phyloP scores from a whole-genome alignment of 148 eudicot species.

The Oxyria digyna region DNA sequence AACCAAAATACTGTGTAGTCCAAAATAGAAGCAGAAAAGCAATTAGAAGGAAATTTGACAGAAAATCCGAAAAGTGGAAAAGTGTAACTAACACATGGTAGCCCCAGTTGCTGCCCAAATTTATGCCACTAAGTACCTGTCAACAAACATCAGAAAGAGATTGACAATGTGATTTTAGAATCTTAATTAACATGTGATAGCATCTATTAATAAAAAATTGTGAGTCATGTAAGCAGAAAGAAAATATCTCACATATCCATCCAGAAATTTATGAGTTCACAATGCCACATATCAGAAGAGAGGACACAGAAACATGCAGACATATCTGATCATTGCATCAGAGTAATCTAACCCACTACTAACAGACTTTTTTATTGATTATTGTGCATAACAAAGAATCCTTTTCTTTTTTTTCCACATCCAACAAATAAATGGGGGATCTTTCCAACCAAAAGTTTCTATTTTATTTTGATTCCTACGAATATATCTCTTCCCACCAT shows the following conservation, averaged over 20 bases:
- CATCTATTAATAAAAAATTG: not conserved
- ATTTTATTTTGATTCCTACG: no score
- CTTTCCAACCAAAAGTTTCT: no score
- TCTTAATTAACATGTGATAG: not conserved
- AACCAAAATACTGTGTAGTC: not conserved
- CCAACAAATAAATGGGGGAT: no score
- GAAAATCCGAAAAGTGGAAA: not conserved
- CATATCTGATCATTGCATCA: not conserved
- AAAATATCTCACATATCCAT: not conserved
- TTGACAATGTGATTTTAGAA: not conserved
- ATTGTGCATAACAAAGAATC: no score
- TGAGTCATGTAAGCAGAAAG: not conserved
- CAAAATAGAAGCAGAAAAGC: not conserved
- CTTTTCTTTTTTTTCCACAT: no score
- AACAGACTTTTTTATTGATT: no score
- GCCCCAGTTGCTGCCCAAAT: slow-evolving; percentile 95
- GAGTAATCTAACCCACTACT: no score
- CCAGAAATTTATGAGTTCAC: not conserved
- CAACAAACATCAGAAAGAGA: not conserved
- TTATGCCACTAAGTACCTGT: slow-evolving; percentile 97
- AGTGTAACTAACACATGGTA: slow-evolving; percentile 60
- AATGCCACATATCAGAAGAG: not conserved
- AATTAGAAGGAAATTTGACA: not conserved
- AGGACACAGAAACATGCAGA: not conserved
- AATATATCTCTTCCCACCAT: no score